These are phyloP conservation scores for Daldinia vernicosa DNA, from an alignment of 495 filamentous ascomycete species.

Conservation along the genomic window DNA sequence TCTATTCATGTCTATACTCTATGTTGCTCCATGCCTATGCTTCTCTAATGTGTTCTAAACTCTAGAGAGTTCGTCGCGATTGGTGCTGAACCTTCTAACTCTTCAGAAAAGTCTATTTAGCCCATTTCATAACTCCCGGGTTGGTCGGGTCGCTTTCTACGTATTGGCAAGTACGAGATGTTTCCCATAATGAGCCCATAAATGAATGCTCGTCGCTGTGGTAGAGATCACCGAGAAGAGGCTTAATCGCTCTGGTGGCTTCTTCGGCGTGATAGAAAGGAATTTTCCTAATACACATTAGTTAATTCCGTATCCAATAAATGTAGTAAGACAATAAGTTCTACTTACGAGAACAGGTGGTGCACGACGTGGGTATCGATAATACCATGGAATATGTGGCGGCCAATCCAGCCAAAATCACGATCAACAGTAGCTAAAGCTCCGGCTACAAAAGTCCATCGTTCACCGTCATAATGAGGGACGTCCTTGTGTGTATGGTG, in stretches of 20 bases:
- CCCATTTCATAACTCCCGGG: slow-evolving; percentile 39
- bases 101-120: slow-evolving; percentile 8
- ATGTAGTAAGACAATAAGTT: not conserved
- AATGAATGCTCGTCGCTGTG: slow-evolving; percentile 50
- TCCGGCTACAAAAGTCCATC: slow-evolving; percentile 70
- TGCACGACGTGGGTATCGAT: slow-evolving; percentile 73
- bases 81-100: not conserved
- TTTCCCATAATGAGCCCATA: slow-evolving; percentile 31
- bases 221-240: slow-evolving; percentile 67
- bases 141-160: slow-evolving; percentile 39
- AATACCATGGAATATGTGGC: slow-evolving; percentile 71
- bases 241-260: slow-evolving; percentile 68
- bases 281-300: slow-evolving; percentile 53
- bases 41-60: not conserved
- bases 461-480: slow-evolving; percentile 64
- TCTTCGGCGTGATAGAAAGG: slow-evolving; percentile 73
- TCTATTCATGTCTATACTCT: not conserved
- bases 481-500: slow-evolving; percentile 70
- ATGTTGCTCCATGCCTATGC: not conserved
- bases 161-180: slow-evolving; percentile 33
- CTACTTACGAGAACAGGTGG: slow-evolving; percentile 63
- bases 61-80: not conserved
- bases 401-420: slow-evolving; percentile 69
- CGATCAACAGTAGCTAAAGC: slow-evolving; percentile 71
- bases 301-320: not conserved